These are phyloP conservation scores for Isatis tinctoria DNA, from an alignment of 345 rosid species.

Conservation along the genomic window DNA sequence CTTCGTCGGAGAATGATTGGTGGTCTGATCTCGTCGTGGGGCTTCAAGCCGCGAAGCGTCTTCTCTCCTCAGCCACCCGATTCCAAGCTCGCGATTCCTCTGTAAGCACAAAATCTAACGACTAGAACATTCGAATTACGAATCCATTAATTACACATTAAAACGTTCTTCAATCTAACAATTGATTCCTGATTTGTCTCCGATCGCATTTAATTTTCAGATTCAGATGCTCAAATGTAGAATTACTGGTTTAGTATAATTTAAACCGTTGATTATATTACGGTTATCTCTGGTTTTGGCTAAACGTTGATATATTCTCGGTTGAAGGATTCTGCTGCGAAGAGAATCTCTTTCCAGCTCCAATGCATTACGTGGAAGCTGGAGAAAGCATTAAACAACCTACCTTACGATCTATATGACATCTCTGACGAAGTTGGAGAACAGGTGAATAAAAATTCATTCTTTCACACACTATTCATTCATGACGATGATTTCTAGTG, in stretches of 20 bases:
- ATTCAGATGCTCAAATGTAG: slow-evolving; percentile 7
- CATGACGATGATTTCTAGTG: neutral
- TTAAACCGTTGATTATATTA: neutral
- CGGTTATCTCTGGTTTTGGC: slow-evolving; percentile 14
- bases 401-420: slow-evolving; percentile 66
- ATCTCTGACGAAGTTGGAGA: slow-evolving; percentile 92
- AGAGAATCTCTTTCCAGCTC: slow-evolving; percentile 73
- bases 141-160: no score
- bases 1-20: slow-evolving; percentile 47
- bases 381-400: slow-evolving; percentile 67
- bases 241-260: slow-evolving; percentile 14
- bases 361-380: slow-evolving; percentile 80
- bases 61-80: slow-evolving; percentile 42
- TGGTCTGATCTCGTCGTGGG: slow-evolving; percentile 57
- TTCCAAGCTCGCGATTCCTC: slow-evolving; percentile 40
- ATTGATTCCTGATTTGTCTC: neutral
- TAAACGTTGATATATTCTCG: neutral
- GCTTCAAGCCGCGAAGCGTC: slow-evolving; percentile 57
- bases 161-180: no score
- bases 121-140: no score
- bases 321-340: slow-evolving; percentile 63
- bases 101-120: slow-evolving; percentile 47
- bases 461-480: neutral
- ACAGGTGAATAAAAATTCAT: slow-evolving; percentile 42
- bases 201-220: neutral